Base-by-base conservation (phyloP, 1,139 yeast genomes). In the Arxiozyma bovina region DNA sequence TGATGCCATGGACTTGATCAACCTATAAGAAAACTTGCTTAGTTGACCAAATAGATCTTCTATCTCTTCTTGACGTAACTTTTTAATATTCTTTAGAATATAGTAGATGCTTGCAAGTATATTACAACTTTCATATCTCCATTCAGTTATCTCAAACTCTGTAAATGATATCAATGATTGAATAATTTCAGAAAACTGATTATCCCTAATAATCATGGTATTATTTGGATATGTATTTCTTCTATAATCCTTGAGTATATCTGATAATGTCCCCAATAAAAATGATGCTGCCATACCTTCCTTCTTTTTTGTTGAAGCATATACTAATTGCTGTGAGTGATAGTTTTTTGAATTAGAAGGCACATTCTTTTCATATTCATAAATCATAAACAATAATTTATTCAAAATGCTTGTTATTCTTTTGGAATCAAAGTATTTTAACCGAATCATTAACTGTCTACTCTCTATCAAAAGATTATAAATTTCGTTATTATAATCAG, bases 381-480 rank as follows among this genome's bases (percentile, higher is more conserved):
- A 51, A 11, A 55, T 46, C 25, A 56, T 57, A 17, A 58, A 52
- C 23, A 60, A 58, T 34, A 65, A 50, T 4, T 51, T 38, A 40
- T 55, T 58, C 22, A 65, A 50, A 17, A 65, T 58, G 22, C 56
- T 53, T 1, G 64, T 60, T 7, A 63, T 50, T 9, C 54, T 52
- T 27, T 58, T 62, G 1, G 60, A 50, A 25, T 55, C 54, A 45
- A 64, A 62, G 51, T 55, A 61, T 23, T 54, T 50, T 20, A 53
- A 48, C 22, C 51, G 47, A 8, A 57, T 54, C 27, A 66, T 46
- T 4, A 58, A 51, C 15, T 60, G 54, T 50, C 69, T 58, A 17
- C 63, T 48, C 54, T 67, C 70, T 38, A 57, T 58, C 27, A 64
- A 52, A 18, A 63, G 50, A 27, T 59, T 53, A 47, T 60, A 65